phyloP scores from a whole-genome alignment of 2,329 filamentous ascomycete genomes.

The Claviceps citrina region DNA sequence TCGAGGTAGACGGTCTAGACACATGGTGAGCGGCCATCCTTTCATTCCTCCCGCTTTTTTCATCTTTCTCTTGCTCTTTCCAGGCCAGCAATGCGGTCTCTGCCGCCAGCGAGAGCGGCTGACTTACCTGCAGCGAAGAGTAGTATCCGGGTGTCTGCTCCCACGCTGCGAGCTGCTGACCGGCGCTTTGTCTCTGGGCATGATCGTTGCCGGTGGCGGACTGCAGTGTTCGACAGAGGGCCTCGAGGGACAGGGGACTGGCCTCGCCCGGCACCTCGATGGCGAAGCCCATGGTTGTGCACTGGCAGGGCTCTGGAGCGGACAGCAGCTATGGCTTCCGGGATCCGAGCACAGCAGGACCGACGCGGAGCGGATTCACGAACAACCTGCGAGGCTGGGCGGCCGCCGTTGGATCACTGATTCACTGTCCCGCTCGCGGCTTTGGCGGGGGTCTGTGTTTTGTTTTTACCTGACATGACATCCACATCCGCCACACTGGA shows the following conservation, averaged over 20 bases:
- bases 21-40: background rate
- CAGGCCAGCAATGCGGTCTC: too few species aligned
- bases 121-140: slow-evolving; percentile 47
- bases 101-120: too few species aligned
- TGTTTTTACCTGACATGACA: background rate
- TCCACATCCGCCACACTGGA: too few species aligned
- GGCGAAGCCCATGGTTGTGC: slow-evolving; percentile 44
- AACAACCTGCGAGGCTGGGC: background rate
- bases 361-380: background rate
- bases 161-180: slow-evolving; percentile 58
- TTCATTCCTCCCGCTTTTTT: background rate
- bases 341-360: background rate
- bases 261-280: slow-evolving; percentile 75
- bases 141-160: slow-evolving; percentile 52
- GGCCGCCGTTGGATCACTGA: background rate
- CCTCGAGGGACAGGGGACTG: slow-evolving; percentile 48
- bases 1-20: slow-evolving; percentile 65
- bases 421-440: background rate
- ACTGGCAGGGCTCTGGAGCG: background rate
- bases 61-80: background rate
- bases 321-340: background rate
- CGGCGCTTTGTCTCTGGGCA: slow-evolving; percentile 48
- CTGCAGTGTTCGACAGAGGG: slow-evolving; percentile 49
- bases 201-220: slow-evolving; percentile 48
- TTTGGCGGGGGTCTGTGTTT: background rate